A percentile compares a stretch with the other conserved stretches of the same genome.
Conservation (phyloP, 106 monocot species). For the Phalaenopsis equestris region DNA sequence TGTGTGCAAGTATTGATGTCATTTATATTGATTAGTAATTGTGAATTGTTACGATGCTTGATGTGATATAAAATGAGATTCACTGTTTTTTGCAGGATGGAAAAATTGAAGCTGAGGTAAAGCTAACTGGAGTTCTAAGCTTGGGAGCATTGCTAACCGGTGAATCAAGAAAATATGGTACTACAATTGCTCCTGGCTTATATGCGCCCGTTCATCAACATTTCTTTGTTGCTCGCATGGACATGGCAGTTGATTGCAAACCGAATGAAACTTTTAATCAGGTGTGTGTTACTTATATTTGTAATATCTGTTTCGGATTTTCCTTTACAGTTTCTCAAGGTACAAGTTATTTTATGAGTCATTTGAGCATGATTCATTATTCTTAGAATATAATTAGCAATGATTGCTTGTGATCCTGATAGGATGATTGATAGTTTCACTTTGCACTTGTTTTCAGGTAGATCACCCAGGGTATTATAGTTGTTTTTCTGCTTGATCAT, state of each 20-base stretch:
- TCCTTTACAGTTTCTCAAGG: neutral
- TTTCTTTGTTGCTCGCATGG: conserved; percentile 98
- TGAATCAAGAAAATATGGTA: conserved; percentile 85
- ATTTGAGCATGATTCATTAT: neutral
- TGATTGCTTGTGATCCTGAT: too few relatives aligned
- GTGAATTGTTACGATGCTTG: neutral
- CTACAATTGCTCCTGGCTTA: conserved; percentile 85
- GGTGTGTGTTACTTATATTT: conserved; percentile 24
- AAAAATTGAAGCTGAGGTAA: conserved; percentile 92
- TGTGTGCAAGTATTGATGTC: neutral
- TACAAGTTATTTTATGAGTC: neutral
- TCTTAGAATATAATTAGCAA: neutral
- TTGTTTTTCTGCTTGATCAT: neutral
- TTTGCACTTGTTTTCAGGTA: neutral
- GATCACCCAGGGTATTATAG: neutral
- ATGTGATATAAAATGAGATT: neutral
- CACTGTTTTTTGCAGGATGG: conserved; percentile 54
- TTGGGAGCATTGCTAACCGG: conserved; percentile 78
- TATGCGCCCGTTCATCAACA: conserved; percentile 96
- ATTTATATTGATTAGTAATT: neutral
- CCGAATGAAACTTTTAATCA: conserved; percentile 74
- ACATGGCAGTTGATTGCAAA: conserved; percentile 90
- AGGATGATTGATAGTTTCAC: neutral
- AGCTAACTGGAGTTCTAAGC: conserved; percentile 86
- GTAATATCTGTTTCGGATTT: neutral